Evolutionary conservation across 768 basidiomycete species (phyloP), one percentile per base, ranked within the genome.

Genomic region (Postia placenta): DNA sequence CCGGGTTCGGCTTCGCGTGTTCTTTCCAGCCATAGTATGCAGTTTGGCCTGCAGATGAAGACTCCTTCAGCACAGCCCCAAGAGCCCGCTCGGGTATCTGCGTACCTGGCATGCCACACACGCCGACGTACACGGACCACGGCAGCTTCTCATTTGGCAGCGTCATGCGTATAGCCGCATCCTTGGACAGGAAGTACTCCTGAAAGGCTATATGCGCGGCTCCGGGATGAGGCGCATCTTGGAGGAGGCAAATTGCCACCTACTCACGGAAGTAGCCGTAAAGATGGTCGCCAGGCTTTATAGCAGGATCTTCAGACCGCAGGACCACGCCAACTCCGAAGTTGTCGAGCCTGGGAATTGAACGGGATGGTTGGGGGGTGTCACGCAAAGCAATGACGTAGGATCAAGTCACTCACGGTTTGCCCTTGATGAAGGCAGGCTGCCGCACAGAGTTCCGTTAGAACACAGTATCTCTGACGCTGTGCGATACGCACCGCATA

Each of bases 91-190:
- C 28, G 11, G 25, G n/a, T n/a, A n/a, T n/a, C 9, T n/a, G 47
- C 53, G n/a, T 44, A 59, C 64, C 64, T 2, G 64, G 57, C 66
- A 68, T 79, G 15, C 81, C 80, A 2, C 70, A 65, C 1, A 74
- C 71, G 17, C 81, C 79, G 24, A 79, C 57, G 54, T 72, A 78
- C 0, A 65, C 64, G 0, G 70, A 68, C 75, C 74, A 79, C 0
- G 78, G 76, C 4, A 81, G 58, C 3, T 69, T 67, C 48, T 70
- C 61, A 53, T 78, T 76, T 33, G 72, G 49, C 36, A 78, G 48
- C 9, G 72, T 50, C 2, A 35, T 26, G 28, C 45, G 46, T 3
- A 19, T 5, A n/a, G 11, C 17, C 35, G 45, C 64, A 55, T 11
- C 51, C 48, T 1, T 47, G 37, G 12, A 66, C 46, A 77, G 50